Evolutionary conservation across 208 protist genomes (phyloP), one percentile per base, ranked within the genome.

Genomic region (Acanthamoeba castellanii): DNA sequence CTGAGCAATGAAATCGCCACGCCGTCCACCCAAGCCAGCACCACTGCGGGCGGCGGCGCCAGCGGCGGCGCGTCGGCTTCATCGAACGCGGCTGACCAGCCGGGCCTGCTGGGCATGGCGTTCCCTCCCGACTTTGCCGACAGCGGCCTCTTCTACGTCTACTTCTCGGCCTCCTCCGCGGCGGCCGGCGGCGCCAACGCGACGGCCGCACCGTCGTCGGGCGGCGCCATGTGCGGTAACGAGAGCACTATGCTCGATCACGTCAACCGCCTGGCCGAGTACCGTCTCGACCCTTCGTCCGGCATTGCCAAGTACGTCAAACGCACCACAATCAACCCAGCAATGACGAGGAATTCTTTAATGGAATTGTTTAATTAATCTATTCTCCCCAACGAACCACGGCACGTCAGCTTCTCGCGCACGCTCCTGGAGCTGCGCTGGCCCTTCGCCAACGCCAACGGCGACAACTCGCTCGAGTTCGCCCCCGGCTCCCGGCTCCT

Each of bases 181-280:
- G 72, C 14, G 8, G 64, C 64, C 22, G 64, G 64, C 9, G 64
- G 64, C 22, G 61, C 61, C 61, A 30, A 3, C 9, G 3, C 61
- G 61, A 22, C 47, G 47, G 11, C 47, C 47, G 11, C n/a, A 45
- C 11, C 70, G 30, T n/a, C 37, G 37, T 8, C 70, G 2, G 66
- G 22, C 6, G 66, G 22, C 8, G 66, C 13, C n/a, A 45, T n/a
- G 0, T 85, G 76, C 20, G 76, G 11, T 14, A 30, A 85, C 76
- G 27, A 57, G 47, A 57, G 27, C 27, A 34, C 42, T 30, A 50
- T 57, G 47, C 34, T 57, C 22, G 32, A 85, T 37, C 76, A 85
- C 42, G 76, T 85, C 45, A 85, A 85, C 47, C 76, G 76, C 76
- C 47, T 85, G 76, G 76, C 76, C 42, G 76, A 85, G 42, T 85